Evolutionary conservation across 108 stramenopile species (phyloP).

Genomic region (Cyclostephanos tholiformis): DNA sequence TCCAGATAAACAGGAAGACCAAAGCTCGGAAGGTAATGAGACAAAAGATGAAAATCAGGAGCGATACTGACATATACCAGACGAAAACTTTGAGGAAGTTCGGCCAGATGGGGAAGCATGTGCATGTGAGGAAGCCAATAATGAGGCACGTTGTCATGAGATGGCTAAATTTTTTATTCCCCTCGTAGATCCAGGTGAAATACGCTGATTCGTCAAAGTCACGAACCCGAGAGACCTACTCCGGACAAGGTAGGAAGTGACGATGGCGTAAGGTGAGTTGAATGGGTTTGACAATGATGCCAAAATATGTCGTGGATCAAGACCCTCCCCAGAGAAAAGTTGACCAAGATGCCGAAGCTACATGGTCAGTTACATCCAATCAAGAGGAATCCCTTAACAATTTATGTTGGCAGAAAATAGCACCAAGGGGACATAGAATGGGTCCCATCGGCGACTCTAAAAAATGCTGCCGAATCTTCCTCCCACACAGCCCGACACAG

Average conservation of each 20-base stretch:
- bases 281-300: neutral
- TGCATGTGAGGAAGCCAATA: conserved; percentile 91
- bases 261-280: conserved; percentile 6
- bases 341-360: conserved; percentile 25
- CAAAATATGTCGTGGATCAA: conserved; percentile 51
- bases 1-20: conserved; percentile 94
- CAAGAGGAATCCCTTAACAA: conserved; percentile 52
- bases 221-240: conserved; percentile 74
- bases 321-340: conserved; percentile 46
- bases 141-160: conserved; percentile 93
- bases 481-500: neutral
- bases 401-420: conserved; percentile 54
- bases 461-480: conserved; percentile 44
- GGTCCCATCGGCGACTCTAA: conserved; percentile 57
- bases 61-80: conserved; percentile 97
- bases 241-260: conserved; percentile 6
- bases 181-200: conserved; percentile 98
- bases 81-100: conserved; percentile 94
- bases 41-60: conserved; percentile 93
- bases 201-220: conserved; percentile 93
- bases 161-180: conserved; percentile 92
- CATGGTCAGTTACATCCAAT: conserved; percentile 41
- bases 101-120: conserved; percentile 99
- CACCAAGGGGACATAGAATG: conserved; percentile 46
- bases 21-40: conserved; percentile 86